phyloP scores from a whole-genome alignment of 2,329 filamentous ascomycete genomes.

The Nemania diffusa region DNA sequence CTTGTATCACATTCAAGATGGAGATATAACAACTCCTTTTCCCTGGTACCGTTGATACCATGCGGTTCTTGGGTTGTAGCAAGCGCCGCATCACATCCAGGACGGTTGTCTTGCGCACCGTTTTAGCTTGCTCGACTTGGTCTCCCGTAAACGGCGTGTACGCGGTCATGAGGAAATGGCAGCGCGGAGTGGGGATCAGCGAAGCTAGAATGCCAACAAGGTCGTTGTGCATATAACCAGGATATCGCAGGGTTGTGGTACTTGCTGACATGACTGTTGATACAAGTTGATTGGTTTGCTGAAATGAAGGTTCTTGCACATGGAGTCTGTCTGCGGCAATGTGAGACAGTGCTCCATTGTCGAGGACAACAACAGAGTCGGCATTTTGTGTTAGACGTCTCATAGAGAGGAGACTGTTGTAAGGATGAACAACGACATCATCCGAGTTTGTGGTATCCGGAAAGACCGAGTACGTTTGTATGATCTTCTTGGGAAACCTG shows the following conservation, averaged over 20 bases:
- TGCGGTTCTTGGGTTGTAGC: slow-evolving; percentile 97
- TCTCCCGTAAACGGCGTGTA: slow-evolving; percentile 98
- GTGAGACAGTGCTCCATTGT: slow-evolving; percentile 91
- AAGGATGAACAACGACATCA: slow-evolving; percentile 96
- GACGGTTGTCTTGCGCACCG: slow-evolving; percentile 96
- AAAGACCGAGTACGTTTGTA: slow-evolving; percentile 99
- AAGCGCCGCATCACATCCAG: slow-evolving; percentile 96
- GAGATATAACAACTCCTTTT: slow-evolving; percentile 99
- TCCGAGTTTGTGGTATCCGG: slow-evolving; percentile 88
- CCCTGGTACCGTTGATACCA: slow-evolving; percentile 94
- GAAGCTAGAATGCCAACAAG: slow-evolving; percentile 96
- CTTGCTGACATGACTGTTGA: slow-evolving; percentile 99
- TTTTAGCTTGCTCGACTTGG: slow-evolving; percentile 96
- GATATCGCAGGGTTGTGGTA: slow-evolving; percentile 95
- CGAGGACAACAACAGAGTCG: slow-evolving; percentile 95
- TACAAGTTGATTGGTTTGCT: slow-evolving; percentile 96
- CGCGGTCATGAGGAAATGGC: slow-evolving; percentile 97
- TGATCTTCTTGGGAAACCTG: slow-evolving; percentile 97
- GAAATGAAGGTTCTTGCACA: slow-evolving; percentile 93
- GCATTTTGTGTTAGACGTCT: slow-evolving; percentile 92
- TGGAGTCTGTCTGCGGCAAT: slow-evolving; percentile 96
- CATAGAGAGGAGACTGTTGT: slow-evolving; percentile 96
- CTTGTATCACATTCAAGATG: slow-evolving; percentile 98
- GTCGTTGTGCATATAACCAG: slow-evolving; percentile 99
- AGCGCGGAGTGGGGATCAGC: slow-evolving; percentile 93